Evolutionary conservation across 2,329 filamentous ascomycete species (phyloP).

Genomic region (Stagonosporopsis rhizophila): DNA sequence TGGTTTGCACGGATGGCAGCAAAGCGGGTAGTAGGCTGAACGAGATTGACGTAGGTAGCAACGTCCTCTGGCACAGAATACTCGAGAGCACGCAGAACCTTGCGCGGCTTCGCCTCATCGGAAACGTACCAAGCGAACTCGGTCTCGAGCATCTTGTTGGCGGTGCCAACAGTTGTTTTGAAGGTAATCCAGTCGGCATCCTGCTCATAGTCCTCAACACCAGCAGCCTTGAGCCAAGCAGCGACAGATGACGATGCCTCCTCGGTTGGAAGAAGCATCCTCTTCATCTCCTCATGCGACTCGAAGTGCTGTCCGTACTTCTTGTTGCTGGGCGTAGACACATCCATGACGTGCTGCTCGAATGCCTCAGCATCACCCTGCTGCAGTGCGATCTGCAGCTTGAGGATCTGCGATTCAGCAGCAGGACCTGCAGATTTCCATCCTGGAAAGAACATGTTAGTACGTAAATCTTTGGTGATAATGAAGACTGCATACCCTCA

Average conservation of each 20-base stretch:
- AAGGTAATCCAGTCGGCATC: slow-evolving; percentile 49
- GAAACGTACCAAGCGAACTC: slow-evolving; percentile 55
- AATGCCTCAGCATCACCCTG: slow-evolving; percentile 46
- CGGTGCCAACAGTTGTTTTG: slow-evolving; percentile 50
- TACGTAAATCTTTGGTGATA: not conserved
- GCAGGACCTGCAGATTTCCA: slow-evolving; percentile 33
- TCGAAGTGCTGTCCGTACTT: slow-evolving; percentile 59
- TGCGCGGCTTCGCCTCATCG: slow-evolving; percentile 45
- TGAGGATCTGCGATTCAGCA: slow-evolving; percentile 30
- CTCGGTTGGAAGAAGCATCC: slow-evolving; percentile 52
- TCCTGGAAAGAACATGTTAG: slow-evolving; percentile 22
- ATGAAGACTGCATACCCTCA: slow-evolving; percentile 23
- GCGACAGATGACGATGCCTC: slow-evolving; percentile 49
- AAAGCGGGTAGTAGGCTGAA: slow-evolving; percentile 62
- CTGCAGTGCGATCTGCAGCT: slow-evolving; percentile 41
- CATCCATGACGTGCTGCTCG: slow-evolving; percentile 48
- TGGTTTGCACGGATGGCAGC: slow-evolving; percentile 41
- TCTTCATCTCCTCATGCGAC: slow-evolving; percentile 52
- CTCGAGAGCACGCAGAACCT: slow-evolving; percentile 53
- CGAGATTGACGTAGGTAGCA: slow-evolving; percentile 52
- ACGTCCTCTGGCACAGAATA: slow-evolving; percentile 53
- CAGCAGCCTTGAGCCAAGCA: slow-evolving; percentile 54
- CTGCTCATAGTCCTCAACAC: slow-evolving; percentile 47
- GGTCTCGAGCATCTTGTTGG: slow-evolving; percentile 56
- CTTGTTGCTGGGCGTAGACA: slow-evolving; percentile 57